phyloP scores from a whole-genome alignment of 352 stramenopile genomes.

The Phytophthora palmivora region DNA sequence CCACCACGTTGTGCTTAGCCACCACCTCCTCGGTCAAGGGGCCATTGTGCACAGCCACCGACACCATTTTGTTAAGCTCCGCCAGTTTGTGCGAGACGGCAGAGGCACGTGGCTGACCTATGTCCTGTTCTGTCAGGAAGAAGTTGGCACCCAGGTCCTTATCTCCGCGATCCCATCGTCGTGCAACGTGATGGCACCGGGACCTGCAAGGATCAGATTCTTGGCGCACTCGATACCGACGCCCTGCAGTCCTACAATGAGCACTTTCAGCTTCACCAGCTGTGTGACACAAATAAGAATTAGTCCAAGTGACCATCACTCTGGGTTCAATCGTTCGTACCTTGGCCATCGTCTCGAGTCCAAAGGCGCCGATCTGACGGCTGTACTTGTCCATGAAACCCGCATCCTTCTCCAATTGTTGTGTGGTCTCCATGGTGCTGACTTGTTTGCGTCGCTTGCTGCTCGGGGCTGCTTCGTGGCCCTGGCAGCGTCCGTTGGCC shows the following conservation, averaged over 20 bases:
- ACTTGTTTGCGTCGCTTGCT: slow-evolving; percentile 34
- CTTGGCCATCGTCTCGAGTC: slow-evolving; percentile 93
- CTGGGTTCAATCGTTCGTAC: slow-evolving; percentile 34
- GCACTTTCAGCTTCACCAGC: slow-evolving; percentile 83
- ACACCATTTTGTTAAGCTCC: slow-evolving; percentile 93
- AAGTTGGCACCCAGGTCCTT: slow-evolving; percentile 94
- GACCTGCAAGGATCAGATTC: slow-evolving; percentile 93
- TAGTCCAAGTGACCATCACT: slow-evolving; percentile 34
- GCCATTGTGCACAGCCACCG: slow-evolving; percentile 76
- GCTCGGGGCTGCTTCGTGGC: slow-evolving; percentile 33
- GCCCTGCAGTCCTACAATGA: slow-evolving; percentile 88
- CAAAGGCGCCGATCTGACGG: slow-evolving; percentile 92
- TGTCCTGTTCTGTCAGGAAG: slow-evolving; percentile 88
- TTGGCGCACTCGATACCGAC: slow-evolving; percentile 93
- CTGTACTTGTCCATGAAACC: slow-evolving; percentile 95
- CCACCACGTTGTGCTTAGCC: slow-evolving; percentile 84
- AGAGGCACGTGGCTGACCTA: slow-evolving; percentile 67
- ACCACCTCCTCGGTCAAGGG: slow-evolving; percentile 70
- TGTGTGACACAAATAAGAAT: slow-evolving; percentile 23
- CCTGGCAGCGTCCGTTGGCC: slow-evolving; percentile 31
- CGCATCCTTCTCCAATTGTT: slow-evolving; percentile 85
- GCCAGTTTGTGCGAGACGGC: slow-evolving; percentile 84
- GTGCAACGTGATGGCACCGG: slow-evolving; percentile 88
- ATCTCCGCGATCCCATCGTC: slow-evolving; percentile 78
- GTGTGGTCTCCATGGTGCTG: slow-evolving; percentile 55